A percentile compares a stretch with the other conserved stretches of the same genome.
phyloP scores from a whole-genome alignment of 2,329 filamentous ascomycete genomes.

The Aspergillus sclerotialis region DNA sequence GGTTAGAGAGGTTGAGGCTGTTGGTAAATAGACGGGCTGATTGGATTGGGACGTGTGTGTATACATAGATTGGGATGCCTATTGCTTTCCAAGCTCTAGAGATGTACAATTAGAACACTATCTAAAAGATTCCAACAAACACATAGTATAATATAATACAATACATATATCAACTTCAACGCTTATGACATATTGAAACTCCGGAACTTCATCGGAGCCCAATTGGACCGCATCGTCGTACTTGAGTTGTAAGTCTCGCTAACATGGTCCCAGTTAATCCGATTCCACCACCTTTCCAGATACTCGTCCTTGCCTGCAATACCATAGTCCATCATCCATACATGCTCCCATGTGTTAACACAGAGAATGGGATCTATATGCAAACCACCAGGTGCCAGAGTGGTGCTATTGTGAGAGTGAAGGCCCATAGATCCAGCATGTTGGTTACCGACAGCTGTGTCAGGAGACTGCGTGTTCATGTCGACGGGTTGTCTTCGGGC shows the following conservation, averaged over 20 bases:
- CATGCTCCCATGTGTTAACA: conserved; percentile 94
- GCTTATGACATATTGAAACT: conserved; percentile 1
- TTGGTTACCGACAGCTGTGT: conserved; percentile 27
- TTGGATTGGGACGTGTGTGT: neutral
- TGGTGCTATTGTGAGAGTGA: conserved; percentile 26
- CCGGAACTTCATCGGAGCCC: conserved; percentile 21
- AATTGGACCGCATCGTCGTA: conserved; percentile 15
- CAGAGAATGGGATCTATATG: conserved; percentile 72
- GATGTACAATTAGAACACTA: conserved; percentile 16
- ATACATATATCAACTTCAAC: conserved; percentile 11
- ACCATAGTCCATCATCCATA: conserved; percentile 79
- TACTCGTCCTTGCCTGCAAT: conserved; percentile 68
- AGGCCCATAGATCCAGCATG: conserved; percentile 30
- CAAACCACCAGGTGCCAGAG: conserved; percentile 33
- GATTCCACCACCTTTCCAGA: conserved; percentile 77
- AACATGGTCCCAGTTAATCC: conserved; percentile 78
- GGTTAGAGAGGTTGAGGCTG: conserved; percentile 53
- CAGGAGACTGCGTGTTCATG: conserved; percentile 36
- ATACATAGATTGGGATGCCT: conserved; percentile 8
- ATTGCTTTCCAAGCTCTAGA: conserved; percentile 6
- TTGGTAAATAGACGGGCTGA: neutral
- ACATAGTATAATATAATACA: conserved; percentile 22
- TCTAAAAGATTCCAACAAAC: conserved; percentile 8
- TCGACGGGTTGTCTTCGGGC: conserved; percentile 59
- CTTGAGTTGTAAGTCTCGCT: conserved; percentile 37